A percentile compares a stretch with the other conserved stretches of the same genome.
These are phyloP conservation scores for Aspergillus awamori DNA, from an alignment of 2,329 filamentous ascomycete genomes.

Conservation along the genomic window DNA sequence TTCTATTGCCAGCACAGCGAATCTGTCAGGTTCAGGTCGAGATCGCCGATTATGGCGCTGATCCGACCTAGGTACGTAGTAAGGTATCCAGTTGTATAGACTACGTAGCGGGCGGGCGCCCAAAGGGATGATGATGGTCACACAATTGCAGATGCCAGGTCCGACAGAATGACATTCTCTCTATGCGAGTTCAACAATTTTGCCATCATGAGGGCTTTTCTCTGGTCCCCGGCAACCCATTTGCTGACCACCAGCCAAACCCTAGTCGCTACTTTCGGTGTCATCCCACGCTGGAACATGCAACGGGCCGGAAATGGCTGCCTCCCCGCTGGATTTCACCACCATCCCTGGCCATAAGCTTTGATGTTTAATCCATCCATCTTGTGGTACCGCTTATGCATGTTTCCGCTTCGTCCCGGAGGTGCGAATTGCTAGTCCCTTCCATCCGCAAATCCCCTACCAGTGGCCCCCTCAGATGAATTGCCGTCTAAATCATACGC, in stretches of 20 bases:
- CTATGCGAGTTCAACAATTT: background rate
- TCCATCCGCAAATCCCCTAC: background rate
- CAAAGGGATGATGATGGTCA: background rate
- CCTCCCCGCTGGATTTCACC: background rate
- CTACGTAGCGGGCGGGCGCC: background rate
- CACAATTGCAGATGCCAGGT: background rate
- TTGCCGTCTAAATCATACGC: background rate
- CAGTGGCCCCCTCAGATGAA: background rate
- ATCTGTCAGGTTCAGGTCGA: background rate
- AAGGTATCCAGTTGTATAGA: background rate
- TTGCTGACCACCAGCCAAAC: background rate
- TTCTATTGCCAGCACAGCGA: slow-evolving; percentile 1
- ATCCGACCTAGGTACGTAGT: background rate
- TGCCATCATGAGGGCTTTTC: background rate
- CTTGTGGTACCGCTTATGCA: slow-evolving; percentile 4
- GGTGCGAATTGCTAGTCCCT: background rate
- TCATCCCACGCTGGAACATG: slow-evolving; percentile 11
- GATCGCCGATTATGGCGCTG: background rate
- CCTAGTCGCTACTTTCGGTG: background rate
- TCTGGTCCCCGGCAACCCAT: background rate
- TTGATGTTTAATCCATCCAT: background rate
- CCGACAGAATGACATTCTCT: background rate
- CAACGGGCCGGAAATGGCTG: slow-evolving; percentile 8
- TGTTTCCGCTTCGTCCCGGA: slow-evolving; percentile 5
- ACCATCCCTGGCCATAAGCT: background rate